phyloP scores from a whole-genome alignment of 1,284 basidiomycete species.

The Ganoderma leucocontextum region DNA sequence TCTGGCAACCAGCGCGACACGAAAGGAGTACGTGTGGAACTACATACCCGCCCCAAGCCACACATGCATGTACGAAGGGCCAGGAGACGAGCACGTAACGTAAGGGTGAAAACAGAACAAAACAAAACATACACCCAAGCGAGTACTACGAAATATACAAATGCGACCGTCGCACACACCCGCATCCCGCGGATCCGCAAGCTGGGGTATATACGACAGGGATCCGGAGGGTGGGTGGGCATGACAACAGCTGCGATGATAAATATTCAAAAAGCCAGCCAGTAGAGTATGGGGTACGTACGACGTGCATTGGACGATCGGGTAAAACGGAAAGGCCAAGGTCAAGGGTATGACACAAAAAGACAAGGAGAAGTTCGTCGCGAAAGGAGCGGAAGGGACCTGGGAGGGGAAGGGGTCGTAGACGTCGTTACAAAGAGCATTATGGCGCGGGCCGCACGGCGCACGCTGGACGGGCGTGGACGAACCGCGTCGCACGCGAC shows the following conservation, averaged over 20 bases:
- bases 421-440: conserved; percentile 18
- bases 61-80: not conserved
- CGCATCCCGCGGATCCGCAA: not conserved
- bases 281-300: conserved; percentile 27
- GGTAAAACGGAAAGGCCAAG: not conserved
- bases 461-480: conserved; percentile 6
- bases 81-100: not conserved
- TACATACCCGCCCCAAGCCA: not conserved
- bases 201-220: conserved; percentile 14
- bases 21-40: conserved; percentile 5
- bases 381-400: conserved; percentile 28
- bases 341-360: conserved; percentile 9
- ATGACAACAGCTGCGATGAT: conserved; percentile 26
- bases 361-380: conserved; percentile 13
- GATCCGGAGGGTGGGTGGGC: not conserved
- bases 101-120: not conserved
- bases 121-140: not conserved
- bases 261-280: conserved; percentile 32
- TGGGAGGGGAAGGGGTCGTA: conserved; percentile 10
- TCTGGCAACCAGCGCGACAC: conserved; percentile 27
- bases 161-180: conserved; percentile 13
- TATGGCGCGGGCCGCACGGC: not conserved
- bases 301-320: not conserved
- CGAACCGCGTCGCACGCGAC: conserved; percentile 1
- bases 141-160: not conserved